Evolutionary conservation across 805 yeast genomes (phyloP).

Genomic region (Metschnikowia lachancei): DNA sequence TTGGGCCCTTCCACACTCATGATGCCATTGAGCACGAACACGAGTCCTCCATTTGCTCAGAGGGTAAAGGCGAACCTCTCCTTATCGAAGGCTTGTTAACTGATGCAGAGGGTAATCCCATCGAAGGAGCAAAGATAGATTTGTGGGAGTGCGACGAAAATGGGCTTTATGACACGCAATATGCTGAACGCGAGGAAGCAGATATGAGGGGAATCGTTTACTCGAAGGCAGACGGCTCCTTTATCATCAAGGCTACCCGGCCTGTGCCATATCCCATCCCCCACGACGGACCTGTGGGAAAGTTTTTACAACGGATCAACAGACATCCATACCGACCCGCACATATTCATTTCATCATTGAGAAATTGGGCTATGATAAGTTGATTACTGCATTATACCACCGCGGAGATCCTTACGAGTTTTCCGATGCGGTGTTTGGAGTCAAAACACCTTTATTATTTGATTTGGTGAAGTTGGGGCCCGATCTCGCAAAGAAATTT

Average conservation of each 20-base stretch:
- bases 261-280: slow-evolving; percentile 12
- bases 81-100: slow-evolving; percentile 22
- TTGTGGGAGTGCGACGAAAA: slow-evolving; percentile 25
- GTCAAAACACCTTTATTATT: slow-evolving; percentile 19
- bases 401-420: slow-evolving; percentile 22
- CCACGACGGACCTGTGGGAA: slow-evolving; percentile 10
- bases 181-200: slow-evolving; percentile 20
- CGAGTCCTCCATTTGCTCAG: slow-evolving; percentile 20
- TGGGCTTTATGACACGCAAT: slow-evolving; percentile 25
- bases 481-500: slow-evolving; percentile 18
- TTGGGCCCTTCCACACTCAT: slow-evolving; percentile 26
- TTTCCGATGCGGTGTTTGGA: slow-evolving; percentile 24
- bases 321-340: slow-evolving; percentile 13
- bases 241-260: slow-evolving; percentile 7
- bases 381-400: slow-evolving; percentile 23
- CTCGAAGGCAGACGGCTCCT: slow-evolving; percentile 16
- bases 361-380: slow-evolving; percentile 21
- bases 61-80: slow-evolving; percentile 23
- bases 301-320: slow-evolving; percentile 4
- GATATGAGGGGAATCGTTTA: slow-evolving; percentile 23
- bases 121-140: slow-evolving; percentile 20
- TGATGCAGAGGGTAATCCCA: slow-evolving; percentile 19
- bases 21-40: slow-evolving; percentile 20
- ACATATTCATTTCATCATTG: slow-evolving; percentile 24
- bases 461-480: slow-evolving; percentile 17